Base-by-base conservation (phyloP, 139 green algal genomes). In the Pseudopediastrum boryanum region DNA sequence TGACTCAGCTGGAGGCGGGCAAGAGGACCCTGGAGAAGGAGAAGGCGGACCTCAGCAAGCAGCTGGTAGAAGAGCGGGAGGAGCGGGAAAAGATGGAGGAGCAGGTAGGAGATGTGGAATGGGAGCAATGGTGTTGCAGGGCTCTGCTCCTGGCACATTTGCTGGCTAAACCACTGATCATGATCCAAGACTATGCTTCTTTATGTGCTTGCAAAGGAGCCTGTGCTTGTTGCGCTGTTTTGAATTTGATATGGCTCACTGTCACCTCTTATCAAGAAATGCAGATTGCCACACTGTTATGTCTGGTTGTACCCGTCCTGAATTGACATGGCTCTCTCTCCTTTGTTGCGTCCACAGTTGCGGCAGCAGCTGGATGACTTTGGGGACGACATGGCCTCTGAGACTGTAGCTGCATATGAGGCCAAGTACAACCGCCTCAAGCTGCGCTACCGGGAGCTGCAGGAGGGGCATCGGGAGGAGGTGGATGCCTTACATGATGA, bases 341-440 rank as follows among this genome's bases (percentile, higher is more conserved):
- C 54, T 27, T 27, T 27, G 54, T 43, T 63, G 43, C 16, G 52
- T 35, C 48, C 46, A n/a, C n/a, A n/a, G n/a, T 35, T 81, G 12
- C 13, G 29, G 27, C 43, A 52, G 62, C 74, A 52, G 41, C 25
- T 81, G 31, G 74, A 81, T n/a, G 62, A 81, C 25, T 38, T 48
- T 21, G 74, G 43, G 19, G 62, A 81, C 44, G 44, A 72, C 62
- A 66, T 62, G 50, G 74, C 61, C 25, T 46, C 64, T 5, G 79
- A 85, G 23, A 71, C 80, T 27, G 84, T 88, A 51, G 84, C 79
- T 31, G 84, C 80, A 4, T 88, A 82, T 21, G 80, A 86, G 62
- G 71, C 71, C 52, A 89, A 89, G 82, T 87, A 89, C 79, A 81
- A 68, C 33, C 80, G 83, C 9, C 79, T 89, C 12, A 89, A 87